Evolutionary conservation across 306 rosid genomes (phyloP).

Genomic region (Heteromeles arbutifolia): DNA sequence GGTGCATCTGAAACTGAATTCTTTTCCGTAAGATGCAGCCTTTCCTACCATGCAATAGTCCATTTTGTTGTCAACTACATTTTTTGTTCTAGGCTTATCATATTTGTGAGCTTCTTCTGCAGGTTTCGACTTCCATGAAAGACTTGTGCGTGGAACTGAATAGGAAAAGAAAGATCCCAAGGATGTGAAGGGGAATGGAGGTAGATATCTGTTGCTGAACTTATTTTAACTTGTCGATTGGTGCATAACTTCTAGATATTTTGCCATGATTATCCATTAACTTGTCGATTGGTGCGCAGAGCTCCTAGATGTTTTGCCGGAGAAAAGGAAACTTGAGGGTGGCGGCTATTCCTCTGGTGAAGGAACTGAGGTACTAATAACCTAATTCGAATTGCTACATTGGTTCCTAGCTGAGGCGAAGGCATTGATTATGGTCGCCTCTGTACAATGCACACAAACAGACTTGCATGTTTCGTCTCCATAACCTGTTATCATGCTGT

Average conservation of each 20-base stretch:
- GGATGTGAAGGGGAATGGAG: constrained; percentile 70
- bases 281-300: constrained; percentile 27
- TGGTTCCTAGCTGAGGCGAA: neutral
- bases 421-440: no score
- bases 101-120: neutral
- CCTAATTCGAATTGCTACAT: neutral
- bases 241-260: neutral
- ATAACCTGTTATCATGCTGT: no score
- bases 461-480: no score
- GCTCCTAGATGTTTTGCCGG: constrained; percentile 68
- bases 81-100: neutral
- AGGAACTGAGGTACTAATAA: constrained; percentile 49
- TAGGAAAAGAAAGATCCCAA: constrained; percentile 80
- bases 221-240: neutral
- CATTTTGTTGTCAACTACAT: neutral
- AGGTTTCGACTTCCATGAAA: constrained; percentile 86
- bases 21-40: constrained; percentile 47
- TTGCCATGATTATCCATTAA: neutral
- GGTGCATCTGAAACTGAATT: constrained; percentile 89
- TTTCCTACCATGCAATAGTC: neutral
- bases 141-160: constrained; percentile 68
- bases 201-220: constrained; percentile 21
- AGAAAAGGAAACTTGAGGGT: constrained; percentile 68
- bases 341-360: constrained; percentile 83
- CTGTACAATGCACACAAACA: no score